Evolutionary conservation across 768 basidiomycete species (phyloP).

Genomic region (Leccinum incarnatum): DNA sequence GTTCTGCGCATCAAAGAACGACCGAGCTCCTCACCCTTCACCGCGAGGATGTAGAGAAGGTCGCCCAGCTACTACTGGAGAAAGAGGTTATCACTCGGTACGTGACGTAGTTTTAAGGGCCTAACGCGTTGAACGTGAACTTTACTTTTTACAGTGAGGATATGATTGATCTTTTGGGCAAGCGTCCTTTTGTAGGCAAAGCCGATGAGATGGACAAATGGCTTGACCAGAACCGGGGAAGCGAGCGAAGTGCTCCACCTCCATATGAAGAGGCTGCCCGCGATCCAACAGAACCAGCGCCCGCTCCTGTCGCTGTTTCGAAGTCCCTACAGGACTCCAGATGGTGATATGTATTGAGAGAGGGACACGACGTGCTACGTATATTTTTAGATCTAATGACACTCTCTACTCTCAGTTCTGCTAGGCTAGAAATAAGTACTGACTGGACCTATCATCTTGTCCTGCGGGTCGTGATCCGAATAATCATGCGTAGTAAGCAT

Average conservation of each 20-base stretch:
- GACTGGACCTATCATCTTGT: neutral
- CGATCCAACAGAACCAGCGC: conserved; percentile 41
- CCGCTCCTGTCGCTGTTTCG: conserved; percentile 48
- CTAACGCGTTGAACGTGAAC: neutral
- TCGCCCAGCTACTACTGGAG: conserved; percentile 85
- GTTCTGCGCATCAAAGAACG: conserved; percentile 80
- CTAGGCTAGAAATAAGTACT: conserved; percentile 23
- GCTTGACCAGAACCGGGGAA: conserved; percentile 76
- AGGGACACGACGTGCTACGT: conserved; percentile 2
- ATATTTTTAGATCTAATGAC: conserved; percentile 24
- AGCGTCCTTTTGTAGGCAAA: conserved; percentile 73
- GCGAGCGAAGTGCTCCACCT: conserved; percentile 60
- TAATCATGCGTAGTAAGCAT: neutral
- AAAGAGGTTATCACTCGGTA: conserved; percentile 96
- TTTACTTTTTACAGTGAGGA: conserved; percentile 58
- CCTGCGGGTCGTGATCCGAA: conserved; percentile 7
- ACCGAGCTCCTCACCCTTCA: conserved; percentile 77
- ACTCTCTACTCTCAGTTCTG: conserved; percentile 39
- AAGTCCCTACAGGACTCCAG: conserved; percentile 34
- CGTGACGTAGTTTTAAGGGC: conserved; percentile 18
- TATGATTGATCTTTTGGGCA: conserved; percentile 81
- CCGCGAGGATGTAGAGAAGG: conserved; percentile 87
- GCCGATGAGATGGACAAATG: conserved; percentile 96
- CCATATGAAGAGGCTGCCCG: conserved; percentile 50
- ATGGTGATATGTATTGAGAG: conserved; percentile 12